Percentiles rank a stretch among this genome's conserved stretches.
Evolutionary conservation across 768 basidiomycete species (phyloP).

Genomic region (Hericium alpestre): DNA sequence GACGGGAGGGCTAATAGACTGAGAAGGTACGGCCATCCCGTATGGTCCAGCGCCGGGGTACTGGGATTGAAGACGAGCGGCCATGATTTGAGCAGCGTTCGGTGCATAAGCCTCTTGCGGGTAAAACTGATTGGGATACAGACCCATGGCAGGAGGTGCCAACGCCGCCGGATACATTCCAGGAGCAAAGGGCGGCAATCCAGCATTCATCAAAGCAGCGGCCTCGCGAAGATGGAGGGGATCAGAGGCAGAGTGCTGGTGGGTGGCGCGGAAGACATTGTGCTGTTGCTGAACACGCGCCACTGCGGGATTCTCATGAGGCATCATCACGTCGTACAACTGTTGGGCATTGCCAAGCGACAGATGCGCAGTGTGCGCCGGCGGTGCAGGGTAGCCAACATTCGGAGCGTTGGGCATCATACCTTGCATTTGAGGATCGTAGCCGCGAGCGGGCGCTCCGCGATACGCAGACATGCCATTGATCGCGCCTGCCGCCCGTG

Average conservation of each 20-base stretch:
- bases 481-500: slow-evolving; percentile 44
- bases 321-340: slow-evolving; percentile 61
- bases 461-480: slow-evolving; percentile 48
- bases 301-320: slow-evolving; percentile 51
- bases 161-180: slow-evolving; percentile 46
- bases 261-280: slow-evolving; percentile 58
- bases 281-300: slow-evolving; percentile 74
- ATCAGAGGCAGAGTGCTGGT: slow-evolving; percentile 79
- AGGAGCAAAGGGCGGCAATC: slow-evolving; percentile 44
- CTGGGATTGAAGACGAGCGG: slow-evolving; percentile 46
- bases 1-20: slow-evolving; percentile 4
- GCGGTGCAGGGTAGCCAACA: slow-evolving; percentile 28
- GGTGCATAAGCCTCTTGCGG: slow-evolving; percentile 46
- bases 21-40: slow-evolving; percentile 15
- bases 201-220: slow-evolving; percentile 48
- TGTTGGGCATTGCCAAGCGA: slow-evolving; percentile 69
- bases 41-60: slow-evolving; percentile 44
- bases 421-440: slow-evolving; percentile 36
- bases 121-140: slow-evolving; percentile 69
- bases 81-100: slow-evolving; percentile 46
- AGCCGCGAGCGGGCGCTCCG: slow-evolving; percentile 42
- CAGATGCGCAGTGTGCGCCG: slow-evolving; percentile 56
- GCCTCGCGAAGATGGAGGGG: slow-evolving; percentile 69
- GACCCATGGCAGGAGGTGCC: slow-evolving; percentile 32
- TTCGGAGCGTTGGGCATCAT: slow-evolving; percentile 42